Conservation (phyloP, 2,329 filamentous ascomycete species). For the Monosporascus ibericus region DNA sequence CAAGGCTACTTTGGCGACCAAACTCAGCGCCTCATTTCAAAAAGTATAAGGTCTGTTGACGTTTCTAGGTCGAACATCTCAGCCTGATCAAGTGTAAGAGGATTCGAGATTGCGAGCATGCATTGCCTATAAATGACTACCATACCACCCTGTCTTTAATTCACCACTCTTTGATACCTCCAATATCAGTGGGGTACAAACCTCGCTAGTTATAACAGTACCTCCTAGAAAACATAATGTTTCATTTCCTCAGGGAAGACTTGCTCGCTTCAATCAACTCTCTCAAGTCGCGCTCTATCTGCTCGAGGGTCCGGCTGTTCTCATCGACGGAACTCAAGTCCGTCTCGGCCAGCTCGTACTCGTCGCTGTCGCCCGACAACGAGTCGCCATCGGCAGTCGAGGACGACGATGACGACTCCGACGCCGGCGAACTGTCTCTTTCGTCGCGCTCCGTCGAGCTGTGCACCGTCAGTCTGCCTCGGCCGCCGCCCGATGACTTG, state of each 20-base stretch:
- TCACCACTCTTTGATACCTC: no score
- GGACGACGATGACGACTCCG: background rate
- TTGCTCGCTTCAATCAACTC: background rate
- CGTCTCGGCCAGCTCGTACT: background rate
- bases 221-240: no score
- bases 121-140: no score
- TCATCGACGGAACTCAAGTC: background rate
- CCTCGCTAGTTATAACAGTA: no score
- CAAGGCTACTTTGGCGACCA: no score
- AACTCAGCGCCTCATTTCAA: no score
- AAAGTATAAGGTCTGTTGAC: no score
- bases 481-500: background rate
- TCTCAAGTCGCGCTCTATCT: background rate
- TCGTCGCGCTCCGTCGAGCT: conserved; percentile 5
- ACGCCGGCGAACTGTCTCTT: background rate
- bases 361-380: background rate
- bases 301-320: background rate
- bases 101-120: no score
- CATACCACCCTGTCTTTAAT: no score
- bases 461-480: conserved; percentile 8
- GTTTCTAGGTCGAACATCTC: no score
- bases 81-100: no score
- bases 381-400: background rate
- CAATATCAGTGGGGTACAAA: no score
- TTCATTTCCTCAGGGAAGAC: background rate